Evolutionary conservation across 345 rosid genomes (phyloP).

Genomic region (Ceriops decandra): DNA sequence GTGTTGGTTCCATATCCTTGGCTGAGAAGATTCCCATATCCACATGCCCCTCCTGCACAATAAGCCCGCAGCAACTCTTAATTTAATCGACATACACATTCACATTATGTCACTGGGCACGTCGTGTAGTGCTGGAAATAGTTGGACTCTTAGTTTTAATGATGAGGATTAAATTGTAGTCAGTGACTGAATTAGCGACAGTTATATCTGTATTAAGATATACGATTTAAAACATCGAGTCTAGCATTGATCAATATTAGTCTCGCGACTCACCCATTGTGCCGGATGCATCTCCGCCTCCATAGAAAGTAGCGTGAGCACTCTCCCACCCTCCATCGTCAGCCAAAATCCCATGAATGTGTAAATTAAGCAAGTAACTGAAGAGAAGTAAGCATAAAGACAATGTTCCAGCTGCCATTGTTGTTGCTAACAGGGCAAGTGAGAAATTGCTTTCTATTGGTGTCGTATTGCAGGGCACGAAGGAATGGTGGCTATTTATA

Average conservation of each 20-base stretch:
- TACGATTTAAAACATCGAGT: no score
- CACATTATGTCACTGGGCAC: no score
- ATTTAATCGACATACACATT: no score
- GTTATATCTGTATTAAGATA: no score
- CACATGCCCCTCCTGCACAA: constrained; percentile 24
- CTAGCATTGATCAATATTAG: no score
- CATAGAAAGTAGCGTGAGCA: constrained; percentile 48
- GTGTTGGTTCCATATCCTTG: constrained; percentile 29
- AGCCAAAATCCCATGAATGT: constrained; percentile 16
- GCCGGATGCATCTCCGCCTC: constrained; percentile 46
- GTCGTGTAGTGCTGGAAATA: no score
- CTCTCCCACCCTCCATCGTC: constrained; percentile 40
- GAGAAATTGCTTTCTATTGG: neutral
- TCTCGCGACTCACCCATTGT: constrained; percentile 33
- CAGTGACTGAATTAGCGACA: no score
- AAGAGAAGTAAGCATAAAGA: constrained; percentile 10
- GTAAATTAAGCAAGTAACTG: constrained; percentile 3
- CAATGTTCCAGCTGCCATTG: constrained; percentile 24
- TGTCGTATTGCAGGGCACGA: no score
- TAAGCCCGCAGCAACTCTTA: neutral
- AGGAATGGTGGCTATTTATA: no score
- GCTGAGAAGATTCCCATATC: constrained; percentile 26
- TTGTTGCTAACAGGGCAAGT: neutral
- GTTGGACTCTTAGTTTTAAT: no score
- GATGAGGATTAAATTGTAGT: no score